Percentiles rank a stretch among this genome's conserved stretches.
Evolutionary conservation across 306 rosid species (phyloP).

Genomic region (Morella rubra): DNA sequence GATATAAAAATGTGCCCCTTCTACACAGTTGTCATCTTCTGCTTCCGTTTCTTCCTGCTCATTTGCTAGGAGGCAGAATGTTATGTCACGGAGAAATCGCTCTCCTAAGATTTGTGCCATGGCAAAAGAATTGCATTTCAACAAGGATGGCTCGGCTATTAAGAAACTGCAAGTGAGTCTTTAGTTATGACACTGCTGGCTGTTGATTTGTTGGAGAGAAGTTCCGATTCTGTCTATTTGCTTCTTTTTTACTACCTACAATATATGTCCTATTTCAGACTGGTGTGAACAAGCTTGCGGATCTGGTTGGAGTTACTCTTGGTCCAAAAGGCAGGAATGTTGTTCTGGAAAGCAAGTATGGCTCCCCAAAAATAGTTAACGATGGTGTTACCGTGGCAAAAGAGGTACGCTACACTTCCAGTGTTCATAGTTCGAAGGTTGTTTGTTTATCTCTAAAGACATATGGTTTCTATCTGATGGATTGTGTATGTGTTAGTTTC

Average conservation of each 20-base stretch:
- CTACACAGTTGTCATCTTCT: slow-evolving; percentile 55
- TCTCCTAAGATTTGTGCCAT: slow-evolving; percentile 67
- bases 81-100: slow-evolving; percentile 36
- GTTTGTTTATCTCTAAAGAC: neutral
- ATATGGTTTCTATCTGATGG: neutral
- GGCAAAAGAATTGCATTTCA: slow-evolving; percentile 96
- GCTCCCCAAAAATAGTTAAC: slow-evolving; percentile 94
- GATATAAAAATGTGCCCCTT: slow-evolving; percentile 37
- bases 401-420: slow-evolving; percentile 52
- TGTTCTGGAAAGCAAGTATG: slow-evolving; percentile 95
- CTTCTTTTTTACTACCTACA: neutral
- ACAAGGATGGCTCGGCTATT: slow-evolving; percentile 92
- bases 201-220: neutral
- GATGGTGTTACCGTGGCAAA: slow-evolving; percentile 98
- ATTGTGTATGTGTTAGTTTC: neutral
- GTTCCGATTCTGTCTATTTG: neutral
- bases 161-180: slow-evolving; percentile 65
- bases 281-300: slow-evolving; percentile 99
- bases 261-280: slow-evolving; percentile 35
- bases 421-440: neutral
- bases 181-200: neutral
- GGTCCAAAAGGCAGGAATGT: slow-evolving; percentile 99
- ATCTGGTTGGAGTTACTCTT: slow-evolving; percentile 95
- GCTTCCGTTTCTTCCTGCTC: slow-evolving; percentile 66
- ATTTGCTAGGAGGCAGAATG: slow-evolving; percentile 40